Percentiles rank a stretch among this genome's conserved stretches.
These are phyloP conservation scores for Volutella citrinella DNA, from an alignment of 2,329 filamentous ascomycete species.

Conservation along the genomic window DNA sequence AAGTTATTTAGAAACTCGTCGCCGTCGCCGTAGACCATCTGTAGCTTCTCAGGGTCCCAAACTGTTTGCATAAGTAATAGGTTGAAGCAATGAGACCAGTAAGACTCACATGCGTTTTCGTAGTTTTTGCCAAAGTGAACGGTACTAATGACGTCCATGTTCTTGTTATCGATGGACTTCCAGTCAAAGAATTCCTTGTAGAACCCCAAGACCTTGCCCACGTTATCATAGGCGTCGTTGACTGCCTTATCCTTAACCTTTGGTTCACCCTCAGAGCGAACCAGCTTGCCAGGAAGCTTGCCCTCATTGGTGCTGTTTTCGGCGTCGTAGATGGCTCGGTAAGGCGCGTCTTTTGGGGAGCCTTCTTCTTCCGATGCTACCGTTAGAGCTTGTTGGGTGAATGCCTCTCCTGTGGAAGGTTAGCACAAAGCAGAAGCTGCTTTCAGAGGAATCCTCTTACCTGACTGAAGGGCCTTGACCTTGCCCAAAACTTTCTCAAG, in stretches of 20 bases:
- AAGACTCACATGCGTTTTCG: slow-evolving; percentile 47
- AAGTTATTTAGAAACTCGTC: slow-evolving; percentile 50
- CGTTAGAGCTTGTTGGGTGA: slow-evolving; percentile 18
- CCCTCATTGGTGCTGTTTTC: slow-evolving; percentile 33
- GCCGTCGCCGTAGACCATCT: slow-evolving; percentile 58
- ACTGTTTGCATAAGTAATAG: slow-evolving; percentile 25
- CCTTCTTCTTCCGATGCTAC: too few species aligned
- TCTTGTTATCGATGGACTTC: slow-evolving; percentile 50
- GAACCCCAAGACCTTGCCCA: slow-evolving; percentile 47
- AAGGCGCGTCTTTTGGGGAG: slow-evolving; percentile 25
- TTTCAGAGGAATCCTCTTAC: slow-evolving; percentile 21
- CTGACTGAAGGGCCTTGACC: slow-evolving; percentile 19
- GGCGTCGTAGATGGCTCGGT: slow-evolving; percentile 45
- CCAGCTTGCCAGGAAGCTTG: slow-evolving; percentile 40
- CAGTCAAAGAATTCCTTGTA: slow-evolving; percentile 48
- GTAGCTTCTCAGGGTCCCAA: slow-evolving; percentile 46
- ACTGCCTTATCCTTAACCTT: slow-evolving; percentile 38
- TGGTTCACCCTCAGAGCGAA: slow-evolving; percentile 42
- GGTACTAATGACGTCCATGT: slow-evolving; percentile 47
- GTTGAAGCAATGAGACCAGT: neutral
- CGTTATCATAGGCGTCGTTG: slow-evolving; percentile 50
- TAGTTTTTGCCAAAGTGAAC: slow-evolving; percentile 50
- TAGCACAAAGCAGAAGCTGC: neutral
- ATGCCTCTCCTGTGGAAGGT: slow-evolving; percentile 2
- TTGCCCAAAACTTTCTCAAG: slow-evolving; percentile 29